Evolutionary conservation across 768 basidiomycete species (phyloP).

Genomic region (Pluteus cervinus): DNA sequence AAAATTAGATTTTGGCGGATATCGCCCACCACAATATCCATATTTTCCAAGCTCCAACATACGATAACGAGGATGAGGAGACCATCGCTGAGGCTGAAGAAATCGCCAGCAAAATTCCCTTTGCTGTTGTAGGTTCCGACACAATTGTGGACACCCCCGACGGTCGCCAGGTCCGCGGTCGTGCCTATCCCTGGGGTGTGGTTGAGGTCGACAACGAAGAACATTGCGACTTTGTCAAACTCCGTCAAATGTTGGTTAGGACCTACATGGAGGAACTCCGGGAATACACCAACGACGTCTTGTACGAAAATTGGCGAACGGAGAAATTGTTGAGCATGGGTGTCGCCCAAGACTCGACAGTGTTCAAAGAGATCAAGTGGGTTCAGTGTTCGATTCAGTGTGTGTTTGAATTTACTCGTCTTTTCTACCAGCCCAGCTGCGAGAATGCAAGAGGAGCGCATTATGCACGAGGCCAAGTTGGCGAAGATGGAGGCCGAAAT

Average conservation of each 20-base stretch:
- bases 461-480: slow-evolving; percentile 94
- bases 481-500: slow-evolving; percentile 99
- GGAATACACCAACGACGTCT: slow-evolving; percentile 91
- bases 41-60: slow-evolving; percentile 96
- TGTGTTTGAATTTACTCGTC: slow-evolving; percentile 11
- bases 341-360: slow-evolving; percentile 93
- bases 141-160: slow-evolving; percentile 74
- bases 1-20: slow-evolving; percentile 75
- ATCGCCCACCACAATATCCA: slow-evolving; percentile 94
- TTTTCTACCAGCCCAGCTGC: slow-evolving; percentile 72
- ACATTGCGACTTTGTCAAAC: slow-evolving; percentile 99
- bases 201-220: slow-evolving; percentile 99
- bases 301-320: slow-evolving; percentile 98
- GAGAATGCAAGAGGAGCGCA: slow-evolving; percentile 92
- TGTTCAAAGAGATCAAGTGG: slow-evolving; percentile 99
- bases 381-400: slow-evolving; percentile 21
- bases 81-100: slow-evolving; percentile 96
- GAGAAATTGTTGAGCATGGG: slow-evolving; percentile 97
- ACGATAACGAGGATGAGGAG: slow-evolving; percentile 98
- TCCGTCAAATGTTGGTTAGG: slow-evolving; percentile 97
- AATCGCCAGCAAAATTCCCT: slow-evolving; percentile 97
- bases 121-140: slow-evolving; percentile 96
- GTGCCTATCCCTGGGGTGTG: slow-evolving; percentile 96
- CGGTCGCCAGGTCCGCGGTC: slow-evolving; percentile 90
- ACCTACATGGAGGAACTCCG: slow-evolving; percentile 99